Evolutionary conservation across 306 rosid species (phyloP).

Genomic region (Medicago lupulina): DNA sequence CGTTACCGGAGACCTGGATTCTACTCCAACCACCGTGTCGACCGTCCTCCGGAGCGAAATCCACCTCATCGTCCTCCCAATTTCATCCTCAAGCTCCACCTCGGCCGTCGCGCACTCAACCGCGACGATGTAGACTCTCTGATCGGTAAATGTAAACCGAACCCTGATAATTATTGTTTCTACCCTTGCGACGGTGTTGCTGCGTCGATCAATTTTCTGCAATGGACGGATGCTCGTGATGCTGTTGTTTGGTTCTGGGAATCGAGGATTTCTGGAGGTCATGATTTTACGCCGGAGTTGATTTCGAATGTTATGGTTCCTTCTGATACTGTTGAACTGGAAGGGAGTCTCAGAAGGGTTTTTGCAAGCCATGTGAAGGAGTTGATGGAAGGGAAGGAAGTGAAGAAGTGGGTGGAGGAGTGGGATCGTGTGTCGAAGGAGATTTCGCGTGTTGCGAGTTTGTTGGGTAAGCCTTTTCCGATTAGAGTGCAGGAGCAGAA

Average conservation of each 20-base stretch:
- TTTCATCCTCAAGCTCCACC: constrained; percentile 54
- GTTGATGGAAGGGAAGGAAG: constrained; percentile 64
- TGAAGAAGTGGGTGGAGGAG: constrained; percentile 55
- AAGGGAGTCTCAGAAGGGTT: constrained; percentile 45
- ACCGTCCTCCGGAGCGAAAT: constrained; percentile 39
- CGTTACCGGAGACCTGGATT: not conserved
- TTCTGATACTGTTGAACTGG: constrained; percentile 57
- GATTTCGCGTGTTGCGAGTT: not conserved
- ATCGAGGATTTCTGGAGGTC: constrained; percentile 54
- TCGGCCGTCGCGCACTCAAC: constrained; percentile 23
- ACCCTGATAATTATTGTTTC: constrained; percentile 40
- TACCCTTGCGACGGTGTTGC: constrained; percentile 34
- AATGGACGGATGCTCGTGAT: constrained; percentile 63
- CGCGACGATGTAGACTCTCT: constrained; percentile 42
- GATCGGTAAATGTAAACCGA: constrained; percentile 48
- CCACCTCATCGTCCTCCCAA: constrained; percentile 13
- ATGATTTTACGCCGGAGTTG: constrained; percentile 58
- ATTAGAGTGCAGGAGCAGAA: not conserved
- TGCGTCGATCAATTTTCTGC: constrained; percentile 51
- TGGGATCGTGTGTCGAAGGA: constrained; percentile 44
- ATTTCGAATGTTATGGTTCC: constrained; percentile 44
- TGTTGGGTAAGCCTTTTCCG: not conserved
- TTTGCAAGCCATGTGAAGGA: constrained; percentile 54
- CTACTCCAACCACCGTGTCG: constrained; percentile 7
- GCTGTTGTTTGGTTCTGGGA: constrained; percentile 73